Percentiles rank a stretch among this genome's conserved stretches.
These are phyloP conservation scores for Prunus davidiana DNA, from an alignment of 306 rosid genomes.

Conservation along the genomic window DNA sequence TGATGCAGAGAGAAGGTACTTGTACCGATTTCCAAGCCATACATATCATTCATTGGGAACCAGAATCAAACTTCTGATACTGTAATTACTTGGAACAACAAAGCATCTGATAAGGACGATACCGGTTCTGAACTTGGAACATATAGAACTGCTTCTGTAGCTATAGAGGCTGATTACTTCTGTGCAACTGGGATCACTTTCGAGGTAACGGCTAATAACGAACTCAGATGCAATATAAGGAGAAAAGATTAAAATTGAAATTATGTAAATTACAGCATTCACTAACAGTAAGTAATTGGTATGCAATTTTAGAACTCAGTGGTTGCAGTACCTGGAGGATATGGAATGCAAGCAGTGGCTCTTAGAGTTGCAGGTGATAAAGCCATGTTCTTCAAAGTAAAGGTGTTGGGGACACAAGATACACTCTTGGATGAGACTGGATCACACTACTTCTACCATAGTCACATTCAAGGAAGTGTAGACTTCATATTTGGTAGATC, in stretches of 20 bases:
- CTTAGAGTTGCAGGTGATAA: slow-evolving; percentile 64
- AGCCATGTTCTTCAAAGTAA: slow-evolving; percentile 72
- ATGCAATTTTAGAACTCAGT: slow-evolving; percentile 55
- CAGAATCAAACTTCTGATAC: slow-evolving; percentile 33
- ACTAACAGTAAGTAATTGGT: neutral
- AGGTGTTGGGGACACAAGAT: slow-evolving; percentile 72
- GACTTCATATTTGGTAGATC: slow-evolving; percentile 83
- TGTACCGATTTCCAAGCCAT: slow-evolving; percentile 70
- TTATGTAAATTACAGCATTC: neutral
- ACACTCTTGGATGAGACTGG: slow-evolving; percentile 80
- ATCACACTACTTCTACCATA: slow-evolving; percentile 60
- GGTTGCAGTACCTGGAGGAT: slow-evolving; percentile 57
- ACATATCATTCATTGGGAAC: slow-evolving; percentile 73
- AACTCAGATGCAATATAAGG: neutral
- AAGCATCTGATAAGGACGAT: slow-evolving; percentile 66
- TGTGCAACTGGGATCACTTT: slow-evolving; percentile 77
- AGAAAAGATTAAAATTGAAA: neutral
- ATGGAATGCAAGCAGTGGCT: slow-evolving; percentile 92
- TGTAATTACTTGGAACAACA: slow-evolving; percentile 71
- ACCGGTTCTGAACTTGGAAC: slow-evolving; percentile 65
- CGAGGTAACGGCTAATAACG: slow-evolving; percentile 42
- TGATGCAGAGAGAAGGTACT: slow-evolving; percentile 75
- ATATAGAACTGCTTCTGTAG: slow-evolving; percentile 66
- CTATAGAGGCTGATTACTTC: slow-evolving; percentile 72
- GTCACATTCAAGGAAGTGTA: slow-evolving; percentile 65